Evolutionary conservation across 345 rosid species (phyloP).

Genomic region (Heritiera fomes): DNA sequence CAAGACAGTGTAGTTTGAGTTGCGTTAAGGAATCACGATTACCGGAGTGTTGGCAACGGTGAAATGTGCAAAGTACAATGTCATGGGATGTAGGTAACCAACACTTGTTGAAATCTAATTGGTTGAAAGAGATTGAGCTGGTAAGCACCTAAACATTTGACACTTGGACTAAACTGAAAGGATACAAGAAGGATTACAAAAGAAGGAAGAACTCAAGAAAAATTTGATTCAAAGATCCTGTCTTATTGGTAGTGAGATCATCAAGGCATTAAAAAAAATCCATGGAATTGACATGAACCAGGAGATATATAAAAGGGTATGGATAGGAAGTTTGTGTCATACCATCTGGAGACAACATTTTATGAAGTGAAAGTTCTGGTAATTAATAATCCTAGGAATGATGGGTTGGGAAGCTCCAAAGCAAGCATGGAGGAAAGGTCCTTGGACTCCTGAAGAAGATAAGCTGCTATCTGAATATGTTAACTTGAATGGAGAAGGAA

Average conservation of each 20-base stretch:
- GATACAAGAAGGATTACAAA: constrained; percentile 17
- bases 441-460: constrained; percentile 89
- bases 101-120: constrained; percentile 22
- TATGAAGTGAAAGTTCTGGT: not conserved
- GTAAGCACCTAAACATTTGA: constrained; percentile 20
- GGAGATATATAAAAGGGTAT: constrained; percentile 19
- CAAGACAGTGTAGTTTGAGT: constrained; percentile 2
- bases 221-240: constrained; percentile 30
- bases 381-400: constrained; percentile 32
- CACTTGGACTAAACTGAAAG: constrained; percentile 29
- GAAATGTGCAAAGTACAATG: not conserved
- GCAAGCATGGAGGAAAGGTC: constrained; percentile 75
- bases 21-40: constrained; percentile 6
- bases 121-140: constrained; percentile 23
- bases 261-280: not conserved
- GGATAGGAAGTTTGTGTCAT: constrained; percentile 30
- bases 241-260: constrained; percentile 34
- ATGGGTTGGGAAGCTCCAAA: constrained; percentile 49
- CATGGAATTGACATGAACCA: constrained; percentile 23
- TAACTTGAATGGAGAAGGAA: constrained; percentile 65
- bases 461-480: constrained; percentile 60
- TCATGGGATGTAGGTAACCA: not conserved
- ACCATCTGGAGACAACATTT: constrained; percentile 36
- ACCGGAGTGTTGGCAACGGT: not conserved
- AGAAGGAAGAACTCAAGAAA: constrained; percentile 16